Conservation (phyloP, 805 yeast genomes). For the Cyberlindnera americana region DNA sequence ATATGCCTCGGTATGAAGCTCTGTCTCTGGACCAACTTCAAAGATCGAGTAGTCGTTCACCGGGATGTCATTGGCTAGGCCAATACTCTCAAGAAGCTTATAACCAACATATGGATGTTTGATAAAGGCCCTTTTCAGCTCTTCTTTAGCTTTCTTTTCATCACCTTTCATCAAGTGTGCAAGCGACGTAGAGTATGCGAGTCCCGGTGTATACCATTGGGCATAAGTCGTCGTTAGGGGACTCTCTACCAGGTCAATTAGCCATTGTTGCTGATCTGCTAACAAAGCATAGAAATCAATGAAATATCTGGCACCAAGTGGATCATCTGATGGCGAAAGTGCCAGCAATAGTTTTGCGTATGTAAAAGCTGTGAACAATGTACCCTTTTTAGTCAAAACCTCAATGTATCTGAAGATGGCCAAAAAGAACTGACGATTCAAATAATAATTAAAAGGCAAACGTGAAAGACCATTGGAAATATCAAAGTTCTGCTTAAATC, state of each 20-base stretch:
- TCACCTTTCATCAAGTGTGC: slow-evolving; percentile 50
- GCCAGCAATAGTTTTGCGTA: slow-evolving; percentile 70
- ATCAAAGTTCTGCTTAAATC: slow-evolving; percentile 56
- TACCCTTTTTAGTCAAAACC: slow-evolving; percentile 71
- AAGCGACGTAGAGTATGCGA: slow-evolving; percentile 61
- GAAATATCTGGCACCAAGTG: slow-evolving; percentile 77
- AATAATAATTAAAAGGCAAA: slow-evolving; percentile 69
- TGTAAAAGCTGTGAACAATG: slow-evolving; percentile 70
- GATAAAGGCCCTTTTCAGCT: slow-evolving; percentile 47
- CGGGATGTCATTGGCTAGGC: slow-evolving; percentile 31
- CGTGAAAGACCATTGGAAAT: slow-evolving; percentile 54
- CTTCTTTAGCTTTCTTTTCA: slow-evolving; percentile 41
- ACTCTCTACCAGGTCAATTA: slow-evolving; percentile 54
- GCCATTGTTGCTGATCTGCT: slow-evolving; percentile 59
- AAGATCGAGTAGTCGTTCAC: slow-evolving; percentile 25
- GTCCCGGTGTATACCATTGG: slow-evolving; percentile 70
- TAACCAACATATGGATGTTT: slow-evolving; percentile 57
- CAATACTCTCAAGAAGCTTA: slow-evolving; percentile 46
- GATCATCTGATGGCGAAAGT: slow-evolving; percentile 75
- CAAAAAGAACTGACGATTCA: slow-evolving; percentile 75
- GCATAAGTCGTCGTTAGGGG: slow-evolving; percentile 53
- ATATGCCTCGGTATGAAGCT: slow-evolving; percentile 54
- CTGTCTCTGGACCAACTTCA: slow-evolving; percentile 26
- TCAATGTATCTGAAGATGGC: slow-evolving; percentile 69
- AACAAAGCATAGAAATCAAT: slow-evolving; percentile 74